These are phyloP conservation scores for Phyllosticta citrichinensis DNA, from an alignment of 2,329 filamentous ascomycete genomes.

Conservation along the genomic window DNA sequence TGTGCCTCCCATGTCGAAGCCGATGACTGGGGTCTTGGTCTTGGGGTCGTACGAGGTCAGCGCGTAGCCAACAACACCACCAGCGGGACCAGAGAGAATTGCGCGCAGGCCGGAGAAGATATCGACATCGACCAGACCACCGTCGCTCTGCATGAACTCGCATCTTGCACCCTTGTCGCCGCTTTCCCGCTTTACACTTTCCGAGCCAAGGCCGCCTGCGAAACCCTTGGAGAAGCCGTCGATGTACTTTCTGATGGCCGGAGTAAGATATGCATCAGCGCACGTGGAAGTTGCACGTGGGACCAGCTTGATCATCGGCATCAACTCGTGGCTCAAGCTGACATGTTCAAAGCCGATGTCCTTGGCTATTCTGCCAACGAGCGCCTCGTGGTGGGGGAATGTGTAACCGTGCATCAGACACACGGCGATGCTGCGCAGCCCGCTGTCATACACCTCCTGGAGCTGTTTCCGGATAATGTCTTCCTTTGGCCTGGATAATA, in stretches of 20 bases:
- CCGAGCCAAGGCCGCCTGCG: conserved; percentile 65
- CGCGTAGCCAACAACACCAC: conserved; percentile 86
- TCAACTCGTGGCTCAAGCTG: conserved; percentile 67
- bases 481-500: conserved; percentile 53
- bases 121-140: conserved; percentile 59
- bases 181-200: conserved; percentile 57
- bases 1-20: conserved; percentile 93
- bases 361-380: conserved; percentile 64
- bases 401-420: conserved; percentile 91
- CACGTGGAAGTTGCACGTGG: conserved; percentile 67
- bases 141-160: conserved; percentile 92
- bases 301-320: conserved; percentile 83
- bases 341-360: conserved; percentile 79
- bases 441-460: conserved; percentile 56
- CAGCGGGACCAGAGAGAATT: conserved; percentile 83
- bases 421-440: conserved; percentile 74
- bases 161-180: conserved; percentile 66
- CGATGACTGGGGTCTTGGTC: conserved; percentile 78
- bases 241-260: conserved; percentile 68
- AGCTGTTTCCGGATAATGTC: conserved; percentile 49
- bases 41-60: conserved; percentile 79
- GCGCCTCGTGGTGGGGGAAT: conserved; percentile 73
- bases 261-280: conserved; percentile 71
- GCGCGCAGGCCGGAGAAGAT: conserved; percentile 77
- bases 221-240: conserved; percentile 72